Percentiles rank a stretch among this genome's conserved stretches.
Evolutionary conservation across 1,139 yeast species (phyloP).

Genomic region (Candida sp.): DNA sequence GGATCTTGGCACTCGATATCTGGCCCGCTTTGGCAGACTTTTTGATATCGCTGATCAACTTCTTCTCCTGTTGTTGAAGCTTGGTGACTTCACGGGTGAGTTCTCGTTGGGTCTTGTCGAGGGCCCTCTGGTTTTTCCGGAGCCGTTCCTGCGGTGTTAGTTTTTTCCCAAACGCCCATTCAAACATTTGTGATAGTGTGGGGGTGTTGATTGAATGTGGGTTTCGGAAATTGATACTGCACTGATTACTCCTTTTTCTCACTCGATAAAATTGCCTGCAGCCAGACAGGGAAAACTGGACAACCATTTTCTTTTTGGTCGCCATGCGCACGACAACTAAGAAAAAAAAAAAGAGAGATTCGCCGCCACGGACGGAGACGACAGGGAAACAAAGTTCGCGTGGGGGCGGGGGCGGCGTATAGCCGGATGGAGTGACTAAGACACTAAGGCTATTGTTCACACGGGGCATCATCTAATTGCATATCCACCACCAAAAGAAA

Average conservation of each 20-base stretch:
- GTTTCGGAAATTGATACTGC: background rate
- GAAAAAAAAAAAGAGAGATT: no score
- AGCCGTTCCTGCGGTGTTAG: conserved; percentile 94
- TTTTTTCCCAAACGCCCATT: conserved; percentile 96
- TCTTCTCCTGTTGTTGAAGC: conserved; percentile 91
- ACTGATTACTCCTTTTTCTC: background rate
- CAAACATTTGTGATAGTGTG: conserved; percentile 41
- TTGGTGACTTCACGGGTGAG: conserved; percentile 85
- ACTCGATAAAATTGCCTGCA: no score
- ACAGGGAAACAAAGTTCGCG: no score
- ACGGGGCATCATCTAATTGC: no score
- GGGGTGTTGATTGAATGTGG: background rate
- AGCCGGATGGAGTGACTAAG: no score
- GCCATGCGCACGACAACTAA: no score
- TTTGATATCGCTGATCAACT: conserved; percentile 82
- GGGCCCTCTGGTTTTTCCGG: conserved; percentile 93
- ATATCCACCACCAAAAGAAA: no score
- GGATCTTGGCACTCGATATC: conserved; percentile 87
- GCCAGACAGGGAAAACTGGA: no score
- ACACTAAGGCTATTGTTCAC: no score
- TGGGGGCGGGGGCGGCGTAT: no score
- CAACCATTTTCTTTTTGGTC: no score
- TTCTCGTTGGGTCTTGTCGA: conserved; percentile 94
- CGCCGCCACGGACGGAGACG: no score
- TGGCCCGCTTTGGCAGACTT: conserved; percentile 92